Conservation (phyloP, 1,284 basidiomycete genomes). For the Rhodotorula sp. region DNA sequence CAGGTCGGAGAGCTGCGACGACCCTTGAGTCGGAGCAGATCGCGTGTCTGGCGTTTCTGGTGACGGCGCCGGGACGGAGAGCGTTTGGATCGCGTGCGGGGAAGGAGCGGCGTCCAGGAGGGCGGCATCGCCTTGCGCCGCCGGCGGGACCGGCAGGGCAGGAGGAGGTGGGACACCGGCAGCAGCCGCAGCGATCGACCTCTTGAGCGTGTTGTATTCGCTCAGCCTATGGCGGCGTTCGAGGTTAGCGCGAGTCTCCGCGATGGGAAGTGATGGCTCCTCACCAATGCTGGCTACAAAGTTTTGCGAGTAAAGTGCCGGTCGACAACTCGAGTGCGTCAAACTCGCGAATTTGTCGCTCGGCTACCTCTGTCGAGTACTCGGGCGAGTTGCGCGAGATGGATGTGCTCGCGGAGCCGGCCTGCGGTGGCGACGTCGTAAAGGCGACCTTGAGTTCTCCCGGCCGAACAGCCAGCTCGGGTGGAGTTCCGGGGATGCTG, state of each 20-base stretch:
- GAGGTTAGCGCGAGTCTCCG: background rate
- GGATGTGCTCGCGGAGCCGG: background rate
- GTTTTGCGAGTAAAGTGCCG: constrained; percentile 2
- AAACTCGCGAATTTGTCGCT: constrained; percentile 21
- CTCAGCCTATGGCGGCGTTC: constrained; percentile 2
- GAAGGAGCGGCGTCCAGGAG: background rate
- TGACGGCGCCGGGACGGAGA: background rate
- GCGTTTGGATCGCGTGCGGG: background rate
- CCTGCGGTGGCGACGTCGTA: background rate
- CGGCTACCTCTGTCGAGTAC: constrained; percentile 2
- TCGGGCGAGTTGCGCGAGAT: background rate
- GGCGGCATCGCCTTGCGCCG: background rate
- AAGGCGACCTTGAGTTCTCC: no score
- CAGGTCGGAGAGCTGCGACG: background rate
- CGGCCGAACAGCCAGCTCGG: background rate
- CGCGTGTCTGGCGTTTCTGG: no score
- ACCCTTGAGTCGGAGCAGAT: no score
- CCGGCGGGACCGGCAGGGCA: background rate
- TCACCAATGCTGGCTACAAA: constrained; percentile 33
- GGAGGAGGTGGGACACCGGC: background rate
- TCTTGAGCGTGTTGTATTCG: constrained; percentile 37
- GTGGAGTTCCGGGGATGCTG: background rate
- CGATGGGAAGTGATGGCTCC: background rate
- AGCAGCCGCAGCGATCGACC: constrained; percentile 14
- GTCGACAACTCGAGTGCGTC: constrained; percentile 3